Conservation (phyloP, 345 rosid genomes). For the Arabidopsis suecica region DNA sequence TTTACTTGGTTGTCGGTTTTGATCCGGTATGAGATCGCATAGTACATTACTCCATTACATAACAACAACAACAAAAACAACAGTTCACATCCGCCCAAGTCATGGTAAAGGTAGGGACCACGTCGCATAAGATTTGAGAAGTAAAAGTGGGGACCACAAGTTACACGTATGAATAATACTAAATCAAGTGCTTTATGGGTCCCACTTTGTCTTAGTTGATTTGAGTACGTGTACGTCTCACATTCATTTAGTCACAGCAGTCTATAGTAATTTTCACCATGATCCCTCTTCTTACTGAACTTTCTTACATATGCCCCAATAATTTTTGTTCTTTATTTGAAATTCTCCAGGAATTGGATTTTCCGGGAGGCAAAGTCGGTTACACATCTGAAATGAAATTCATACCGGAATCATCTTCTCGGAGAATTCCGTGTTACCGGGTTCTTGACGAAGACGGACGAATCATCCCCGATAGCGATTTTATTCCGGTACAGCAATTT, state of each 20-base stretch:
- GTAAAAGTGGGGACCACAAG: not conserved
- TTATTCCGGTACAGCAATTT: slow-evolving; percentile 49
- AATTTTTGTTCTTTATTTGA: not conserved
- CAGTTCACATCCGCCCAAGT: slow-evolving; percentile 6
- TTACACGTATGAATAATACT: not conserved
- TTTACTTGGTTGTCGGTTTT: slow-evolving; percentile 11
- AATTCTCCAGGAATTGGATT: slow-evolving; percentile 58
- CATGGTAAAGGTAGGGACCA: not conserved
- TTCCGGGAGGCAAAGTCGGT: slow-evolving; percentile 76
- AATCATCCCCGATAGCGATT: slow-evolving; percentile 36
- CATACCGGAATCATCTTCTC: slow-evolving; percentile 50
- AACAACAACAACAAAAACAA: not conserved
- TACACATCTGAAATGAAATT: slow-evolving; percentile 59
- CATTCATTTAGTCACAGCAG: not conserved
- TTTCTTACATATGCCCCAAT: not conserved
- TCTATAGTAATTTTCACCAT: not conserved
- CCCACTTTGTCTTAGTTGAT: not conserved
- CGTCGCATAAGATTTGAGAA: too few species aligned
- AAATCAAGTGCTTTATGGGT: not conserved
- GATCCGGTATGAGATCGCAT: slow-evolving; percentile 4
- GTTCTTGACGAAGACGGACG: slow-evolving; percentile 62
- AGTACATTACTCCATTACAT: not conserved
- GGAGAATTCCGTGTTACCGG: slow-evolving; percentile 66
- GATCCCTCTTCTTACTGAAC: not conserved
- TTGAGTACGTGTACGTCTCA: slow-evolving; percentile 16